phyloP scores from a whole-genome alignment of 345 rosid genomes.

The Anastatica hierochuntica region DNA sequence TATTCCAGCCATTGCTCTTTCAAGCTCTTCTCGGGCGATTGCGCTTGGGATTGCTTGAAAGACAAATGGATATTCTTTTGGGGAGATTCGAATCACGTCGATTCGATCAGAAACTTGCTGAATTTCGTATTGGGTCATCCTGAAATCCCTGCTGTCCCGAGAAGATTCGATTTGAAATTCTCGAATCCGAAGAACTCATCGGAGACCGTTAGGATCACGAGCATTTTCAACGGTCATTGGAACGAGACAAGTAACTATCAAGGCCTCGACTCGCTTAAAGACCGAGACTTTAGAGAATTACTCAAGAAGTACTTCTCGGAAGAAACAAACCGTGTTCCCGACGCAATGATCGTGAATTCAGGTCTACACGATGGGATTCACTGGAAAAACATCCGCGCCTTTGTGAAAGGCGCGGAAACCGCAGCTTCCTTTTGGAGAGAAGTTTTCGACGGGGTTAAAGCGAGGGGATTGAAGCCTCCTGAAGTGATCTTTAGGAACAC shows the following conservation, averaged over 20 bases:
- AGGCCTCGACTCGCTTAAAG: slow-evolving; percentile 71
- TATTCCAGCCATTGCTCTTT: slow-evolving; percentile 84
- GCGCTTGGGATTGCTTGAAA: slow-evolving; percentile 79
- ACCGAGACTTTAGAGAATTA: slow-evolving; percentile 51
- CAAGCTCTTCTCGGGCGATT: slow-evolving; percentile 38
- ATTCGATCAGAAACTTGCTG: slow-evolving; percentile 76
- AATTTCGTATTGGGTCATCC: slow-evolving; percentile 68
- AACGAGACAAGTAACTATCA: slow-evolving; percentile 72
- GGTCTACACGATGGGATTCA: slow-evolving; percentile 85
- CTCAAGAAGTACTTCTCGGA: slow-evolving; percentile 65
- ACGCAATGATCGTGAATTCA: slow-evolving; percentile 72
- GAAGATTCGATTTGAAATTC: slow-evolving; percentile 76
- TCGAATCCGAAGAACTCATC: slow-evolving; percentile 56
- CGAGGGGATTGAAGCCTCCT: slow-evolving; percentile 55
- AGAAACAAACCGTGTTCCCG: slow-evolving; percentile 41
- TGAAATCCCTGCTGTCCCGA: slow-evolving; percentile 52
- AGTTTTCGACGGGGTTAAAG: slow-evolving; percentile 46
- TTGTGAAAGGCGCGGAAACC: slow-evolving; percentile 46
- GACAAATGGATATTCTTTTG: slow-evolving; percentile 87
- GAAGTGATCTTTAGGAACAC: slow-evolving; percentile 62
- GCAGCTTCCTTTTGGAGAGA: slow-evolving; percentile 73
- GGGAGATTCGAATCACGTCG: slow-evolving; percentile 97
- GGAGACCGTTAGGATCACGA: slow-evolving; percentile 69
- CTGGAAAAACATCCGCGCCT: slow-evolving; percentile 46
- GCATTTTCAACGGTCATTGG: slow-evolving; percentile 93